Evolutionary conservation across 805 yeast genomes (phyloP).

Genomic region (Yarrowia sp.): DNA sequence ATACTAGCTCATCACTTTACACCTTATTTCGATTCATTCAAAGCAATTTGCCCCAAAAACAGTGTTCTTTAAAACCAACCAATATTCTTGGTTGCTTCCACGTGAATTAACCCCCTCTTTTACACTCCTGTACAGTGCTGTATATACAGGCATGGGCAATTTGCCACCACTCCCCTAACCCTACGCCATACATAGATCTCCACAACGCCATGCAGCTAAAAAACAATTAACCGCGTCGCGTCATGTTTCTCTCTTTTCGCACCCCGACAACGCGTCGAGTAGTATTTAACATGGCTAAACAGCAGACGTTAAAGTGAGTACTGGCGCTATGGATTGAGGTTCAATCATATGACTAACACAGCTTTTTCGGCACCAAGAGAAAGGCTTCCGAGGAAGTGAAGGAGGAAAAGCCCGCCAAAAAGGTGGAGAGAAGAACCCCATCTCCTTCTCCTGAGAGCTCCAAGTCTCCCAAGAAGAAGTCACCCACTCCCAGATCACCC

Average conservation of each 20-base stretch:
- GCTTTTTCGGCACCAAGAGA: slow-evolving; percentile 20
- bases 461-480: neutral
- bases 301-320: slow-evolving; percentile 28
- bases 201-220: neutral
- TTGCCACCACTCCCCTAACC: neutral
- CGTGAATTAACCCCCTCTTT: too few relatives aligned
- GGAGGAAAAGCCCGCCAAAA: neutral
- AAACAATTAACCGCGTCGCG: slow-evolving; percentile 14
- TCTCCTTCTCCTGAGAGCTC: neutral
- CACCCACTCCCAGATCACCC: neutral
- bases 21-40: too few relatives aligned
- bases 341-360: neutral
- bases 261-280: slow-evolving; percentile 21
- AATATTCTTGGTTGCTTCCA: too few relatives aligned
- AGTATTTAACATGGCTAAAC: slow-evolving; percentile 24
- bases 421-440: neutral
- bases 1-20: too few relatives aligned
- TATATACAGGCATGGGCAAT: too few relatives aligned
- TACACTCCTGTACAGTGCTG: too few relatives aligned
- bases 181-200: neutral
- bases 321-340: too few relatives aligned
- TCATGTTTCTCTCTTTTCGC: slow-evolving; percentile 24
- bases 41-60: too few relatives aligned
- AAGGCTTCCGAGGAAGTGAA: slow-evolving; percentile 7
- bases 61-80: too few relatives aligned